Evolutionary conservation across 176 grass and related monocot genomes (phyloP).

Genomic region (Oryza rufipogon): DNA sequence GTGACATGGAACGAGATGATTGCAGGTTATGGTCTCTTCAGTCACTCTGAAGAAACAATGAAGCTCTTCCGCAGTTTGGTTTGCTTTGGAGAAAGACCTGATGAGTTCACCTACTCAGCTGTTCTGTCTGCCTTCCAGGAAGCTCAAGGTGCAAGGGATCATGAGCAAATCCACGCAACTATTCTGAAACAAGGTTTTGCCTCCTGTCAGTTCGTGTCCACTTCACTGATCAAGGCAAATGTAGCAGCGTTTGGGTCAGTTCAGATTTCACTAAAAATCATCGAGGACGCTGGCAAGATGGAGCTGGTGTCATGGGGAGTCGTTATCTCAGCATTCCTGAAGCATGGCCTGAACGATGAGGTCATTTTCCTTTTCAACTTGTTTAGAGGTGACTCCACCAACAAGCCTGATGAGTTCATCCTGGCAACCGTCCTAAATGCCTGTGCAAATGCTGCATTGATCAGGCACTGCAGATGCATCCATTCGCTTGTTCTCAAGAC

Average conservation of each 20-base stretch:
- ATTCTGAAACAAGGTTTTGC: constrained; percentile 54
- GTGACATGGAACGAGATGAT: constrained; percentile 70
- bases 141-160: constrained; percentile 30
- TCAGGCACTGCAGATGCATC: constrained; percentile 48
- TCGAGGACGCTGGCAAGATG: constrained; percentile 25
- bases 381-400: constrained; percentile 28
- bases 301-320: constrained; percentile 62
- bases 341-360: constrained; percentile 40
- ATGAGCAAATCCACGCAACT: constrained; percentile 48
- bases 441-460: constrained; percentile 50
- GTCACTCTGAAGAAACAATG: constrained; percentile 36
- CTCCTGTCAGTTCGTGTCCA: constrained; percentile 51
- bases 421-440: constrained; percentile 49
- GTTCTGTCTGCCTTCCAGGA: constrained; percentile 45
- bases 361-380: constrained; percentile 44
- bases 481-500: constrained; percentile 54
- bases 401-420: constrained; percentile 59
- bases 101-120: constrained; percentile 58
- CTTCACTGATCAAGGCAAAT: constrained; percentile 56
- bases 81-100: constrained; percentile 26
- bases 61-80: constrained; percentile 50
- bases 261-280: constrained; percentile 39
- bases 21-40: constrained; percentile 47
- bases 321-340: constrained; percentile 54
- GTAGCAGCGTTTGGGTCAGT: constrained; percentile 36